A percentile compares a stretch with the other conserved stretches of the same genome.
These are phyloP conservation scores for Casaregolazyma lundiana DNA, from an alignment of 1,139 yeast genomes.

Conservation along the genomic window DNA sequence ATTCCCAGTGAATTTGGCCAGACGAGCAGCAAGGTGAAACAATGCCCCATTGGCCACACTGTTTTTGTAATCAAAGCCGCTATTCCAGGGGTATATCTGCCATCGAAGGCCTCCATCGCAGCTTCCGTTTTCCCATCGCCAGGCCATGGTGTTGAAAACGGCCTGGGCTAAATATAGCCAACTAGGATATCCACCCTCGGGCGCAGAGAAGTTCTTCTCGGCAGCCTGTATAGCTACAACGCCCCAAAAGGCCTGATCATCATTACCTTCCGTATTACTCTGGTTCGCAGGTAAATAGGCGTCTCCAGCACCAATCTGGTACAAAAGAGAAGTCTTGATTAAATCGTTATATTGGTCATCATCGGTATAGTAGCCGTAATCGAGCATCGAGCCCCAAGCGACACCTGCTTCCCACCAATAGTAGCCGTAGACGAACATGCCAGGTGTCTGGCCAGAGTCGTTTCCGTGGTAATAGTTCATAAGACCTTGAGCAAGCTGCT, in stretches of 20 bases:
- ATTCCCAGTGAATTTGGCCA: conserved; percentile 60
- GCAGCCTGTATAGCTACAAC: conserved; percentile 78
- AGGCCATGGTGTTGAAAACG: conserved; percentile 68
- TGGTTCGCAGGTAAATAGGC: conserved; percentile 75
- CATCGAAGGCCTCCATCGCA: conserved; percentile 81
- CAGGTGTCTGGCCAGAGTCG: conserved; percentile 51
- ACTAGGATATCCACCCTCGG: conserved; percentile 46
- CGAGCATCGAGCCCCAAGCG: conserved; percentile 73
- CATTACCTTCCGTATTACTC: conserved; percentile 78
- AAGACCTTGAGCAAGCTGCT: conserved; percentile 56
- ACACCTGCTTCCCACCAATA: conserved; percentile 98
- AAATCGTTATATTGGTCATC: conserved; percentile 55
- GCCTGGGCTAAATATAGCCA: conserved; percentile 75
- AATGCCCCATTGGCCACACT: conserved; percentile 74
- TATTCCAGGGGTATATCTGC: conserved; percentile 76
- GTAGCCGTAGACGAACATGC: conserved; percentile 71
- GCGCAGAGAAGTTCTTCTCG: conserved; percentile 70
- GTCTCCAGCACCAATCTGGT: conserved; percentile 61
- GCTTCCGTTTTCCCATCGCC: conserved; percentile 61
- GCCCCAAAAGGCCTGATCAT: conserved; percentile 93
- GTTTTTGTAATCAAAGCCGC: conserved; percentile 76
- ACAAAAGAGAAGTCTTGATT: conserved; percentile 54
- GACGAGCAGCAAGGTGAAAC: conserved; percentile 72
- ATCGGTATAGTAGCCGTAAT: conserved; percentile 58
- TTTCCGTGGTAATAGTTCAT: conserved; percentile 68